These are phyloP conservation scores for Bipolaris zeicola DNA, from an alignment of 2,329 filamentous ascomycete genomes.

Conservation along the genomic window DNA sequence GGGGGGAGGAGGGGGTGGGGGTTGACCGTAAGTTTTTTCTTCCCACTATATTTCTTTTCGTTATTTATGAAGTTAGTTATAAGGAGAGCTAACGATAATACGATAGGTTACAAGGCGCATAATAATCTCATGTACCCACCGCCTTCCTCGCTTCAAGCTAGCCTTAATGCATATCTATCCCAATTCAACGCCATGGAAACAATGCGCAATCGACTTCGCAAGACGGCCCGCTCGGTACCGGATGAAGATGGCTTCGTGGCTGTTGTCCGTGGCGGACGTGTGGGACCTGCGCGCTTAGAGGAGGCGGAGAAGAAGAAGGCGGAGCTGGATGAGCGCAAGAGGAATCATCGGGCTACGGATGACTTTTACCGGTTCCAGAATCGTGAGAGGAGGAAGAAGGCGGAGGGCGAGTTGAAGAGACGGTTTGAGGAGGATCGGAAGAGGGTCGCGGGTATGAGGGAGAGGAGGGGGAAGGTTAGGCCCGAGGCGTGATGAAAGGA, in stretches of 20 bases:
- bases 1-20: constrained; percentile 54
- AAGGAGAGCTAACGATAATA: neutral
- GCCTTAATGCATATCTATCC: constrained; percentile 84
- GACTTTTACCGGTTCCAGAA: constrained; percentile 87
- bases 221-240: constrained; percentile 74
- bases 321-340: constrained; percentile 60
- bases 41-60: too few species aligned
- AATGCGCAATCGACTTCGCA: constrained; percentile 65
- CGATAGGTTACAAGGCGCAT: constrained; percentile 64
- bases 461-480: constrained; percentile 56
- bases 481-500: constrained; percentile 28
- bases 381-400: constrained; percentile 77
- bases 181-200: constrained; percentile 72
- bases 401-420: constrained; percentile 70
- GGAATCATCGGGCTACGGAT: constrained; percentile 61
- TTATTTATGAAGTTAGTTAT: too few species aligned
- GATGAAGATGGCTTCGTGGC: constrained; percentile 97
- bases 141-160: constrained; percentile 67
- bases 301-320: constrained; percentile 65
- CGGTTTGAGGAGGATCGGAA: constrained; percentile 77
- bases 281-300: constrained; percentile 74
- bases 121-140: constrained; percentile 74
- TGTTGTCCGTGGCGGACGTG: constrained; percentile 74
- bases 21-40: constrained; percentile 56
- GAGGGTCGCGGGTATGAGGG: constrained; percentile 73